Percentiles rank a stretch among this genome's conserved stretches.
These are phyloP conservation scores for Rubus idaeus DNA, from an alignment of 306 rosid genomes.

Conservation along the genomic window DNA sequence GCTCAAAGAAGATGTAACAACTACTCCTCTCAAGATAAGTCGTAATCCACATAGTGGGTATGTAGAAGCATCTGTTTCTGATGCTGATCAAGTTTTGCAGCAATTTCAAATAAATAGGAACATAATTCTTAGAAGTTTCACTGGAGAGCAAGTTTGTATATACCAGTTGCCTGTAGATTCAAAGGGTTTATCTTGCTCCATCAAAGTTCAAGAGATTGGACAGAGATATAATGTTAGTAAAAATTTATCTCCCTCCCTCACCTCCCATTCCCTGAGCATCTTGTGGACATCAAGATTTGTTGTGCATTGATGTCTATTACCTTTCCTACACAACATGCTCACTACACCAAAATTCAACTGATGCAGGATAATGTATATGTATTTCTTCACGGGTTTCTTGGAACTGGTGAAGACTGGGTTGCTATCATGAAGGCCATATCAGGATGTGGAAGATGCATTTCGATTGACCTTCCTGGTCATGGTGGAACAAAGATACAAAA, in stretches of 20 bases:
- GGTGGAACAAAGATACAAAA: slow-evolving; percentile 57
- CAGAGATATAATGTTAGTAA: slow-evolving; percentile 57
- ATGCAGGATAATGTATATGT: slow-evolving; percentile 70
- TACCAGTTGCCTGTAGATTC: slow-evolving; percentile 48
- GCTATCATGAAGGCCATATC: slow-evolving; percentile 76
- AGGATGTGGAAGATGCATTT: slow-evolving; percentile 77
- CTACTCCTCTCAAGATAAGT: slow-evolving; percentile 50
- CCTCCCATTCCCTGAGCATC: neutral
- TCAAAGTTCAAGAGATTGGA: slow-evolving; percentile 76
- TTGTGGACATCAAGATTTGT: slow-evolving; percentile 8
- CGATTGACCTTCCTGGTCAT: slow-evolving; percentile 92
- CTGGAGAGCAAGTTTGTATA: slow-evolving; percentile 44
- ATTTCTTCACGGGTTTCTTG: slow-evolving; percentile 96
- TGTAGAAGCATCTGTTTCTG: slow-evolving; percentile 69
- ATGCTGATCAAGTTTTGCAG: slow-evolving; percentile 57
- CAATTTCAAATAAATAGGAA: slow-evolving; percentile 57
- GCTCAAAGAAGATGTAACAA: slow-evolving; percentile 79
- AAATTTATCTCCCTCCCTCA: slow-evolving; percentile 5
- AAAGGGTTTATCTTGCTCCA: slow-evolving; percentile 44
- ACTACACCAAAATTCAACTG: slow-evolving; percentile 32
- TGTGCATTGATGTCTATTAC: neutral
- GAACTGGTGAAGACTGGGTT: slow-evolving; percentile 89
- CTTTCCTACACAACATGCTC: slow-evolving; percentile 29
- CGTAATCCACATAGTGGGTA: slow-evolving; percentile 57
- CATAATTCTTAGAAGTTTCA: slow-evolving; percentile 37